A percentile compares a stretch with the other conserved stretches of the same genome.
These are phyloP conservation scores for Penicillium paneum DNA, from an alignment of 2,329 filamentous ascomycete species.

Conservation along the genomic window DNA sequence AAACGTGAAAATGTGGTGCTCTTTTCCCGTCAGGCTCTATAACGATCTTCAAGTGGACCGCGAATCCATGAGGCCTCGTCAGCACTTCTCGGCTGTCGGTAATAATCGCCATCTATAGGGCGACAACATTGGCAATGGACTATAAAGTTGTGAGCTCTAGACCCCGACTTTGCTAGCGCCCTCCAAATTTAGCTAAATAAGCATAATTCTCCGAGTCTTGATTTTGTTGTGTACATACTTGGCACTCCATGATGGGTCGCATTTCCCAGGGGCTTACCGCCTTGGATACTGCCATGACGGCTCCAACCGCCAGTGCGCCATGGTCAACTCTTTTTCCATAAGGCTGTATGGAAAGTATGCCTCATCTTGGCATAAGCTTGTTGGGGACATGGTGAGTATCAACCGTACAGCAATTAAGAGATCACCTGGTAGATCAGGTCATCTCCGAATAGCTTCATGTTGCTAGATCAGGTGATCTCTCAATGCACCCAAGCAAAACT, in stretches of 20 bases:
- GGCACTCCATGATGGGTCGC: background rate
- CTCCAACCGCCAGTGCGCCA: too few relatives aligned
- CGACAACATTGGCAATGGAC: background rate
- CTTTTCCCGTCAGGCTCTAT: background rate
- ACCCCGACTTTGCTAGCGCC: background rate
- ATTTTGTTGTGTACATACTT: background rate
- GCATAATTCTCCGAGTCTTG: background rate
- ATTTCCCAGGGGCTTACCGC: background rate
- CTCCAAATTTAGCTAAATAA: background rate
- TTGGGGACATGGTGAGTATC: slow-evolving; percentile 20
- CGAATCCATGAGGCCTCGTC: background rate
- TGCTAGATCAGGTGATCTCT: too few relatives aligned
- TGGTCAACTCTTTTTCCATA: slow-evolving; percentile 32
- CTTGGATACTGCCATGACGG: background rate
- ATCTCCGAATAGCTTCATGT: too few relatives aligned
- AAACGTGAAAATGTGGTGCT: slow-evolving; percentile 5
- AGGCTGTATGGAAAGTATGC: slow-evolving; percentile 44
- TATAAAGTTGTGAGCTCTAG: background rate
- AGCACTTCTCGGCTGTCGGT: background rate
- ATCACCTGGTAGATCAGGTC: too few relatives aligned
- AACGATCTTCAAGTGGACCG: background rate
- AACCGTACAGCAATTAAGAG: too few relatives aligned
- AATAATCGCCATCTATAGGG: background rate
- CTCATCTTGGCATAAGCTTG: slow-evolving; percentile 27
- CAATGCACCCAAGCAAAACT: too few relatives aligned